Percentiles rank a stretch among this genome's conserved stretches.
Evolutionary conservation across 164 flowering plant genomes (phyloP).

Genomic region (Stephania yunnanensis): DNA sequence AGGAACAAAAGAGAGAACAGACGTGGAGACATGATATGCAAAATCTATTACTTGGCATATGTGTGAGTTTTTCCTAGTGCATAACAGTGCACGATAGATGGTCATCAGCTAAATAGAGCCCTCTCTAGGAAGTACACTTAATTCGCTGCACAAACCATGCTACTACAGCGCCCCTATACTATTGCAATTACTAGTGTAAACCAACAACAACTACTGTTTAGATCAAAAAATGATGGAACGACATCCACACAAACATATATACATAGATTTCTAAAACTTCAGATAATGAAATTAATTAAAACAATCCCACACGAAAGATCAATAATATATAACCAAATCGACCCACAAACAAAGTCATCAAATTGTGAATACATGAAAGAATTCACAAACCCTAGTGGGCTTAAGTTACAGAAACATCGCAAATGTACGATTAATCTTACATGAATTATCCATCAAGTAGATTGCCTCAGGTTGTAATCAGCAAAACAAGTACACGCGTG

Average conservation of each 20-base stretch:
- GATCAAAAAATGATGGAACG: slow-evolving; percentile 20
- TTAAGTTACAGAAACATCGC: too few relatives aligned
- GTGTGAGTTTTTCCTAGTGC: slow-evolving; percentile 16
- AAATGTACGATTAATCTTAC: too few relatives aligned
- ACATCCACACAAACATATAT: not conserved
- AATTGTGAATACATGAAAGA: not conserved
- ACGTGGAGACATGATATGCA: slow-evolving; percentile 14
- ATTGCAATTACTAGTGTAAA: not conserved
- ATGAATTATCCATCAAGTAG: not conserved
- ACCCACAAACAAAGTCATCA: not conserved
- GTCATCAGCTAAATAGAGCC: not conserved
- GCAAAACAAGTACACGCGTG: too few relatives aligned
- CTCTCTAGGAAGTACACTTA: not conserved
- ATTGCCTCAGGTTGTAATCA: too few relatives aligned
- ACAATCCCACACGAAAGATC: not conserved
- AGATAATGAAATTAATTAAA: not conserved
- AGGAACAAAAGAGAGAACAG: slow-evolving; percentile 8
- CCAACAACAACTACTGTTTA: slow-evolving; percentile 17
- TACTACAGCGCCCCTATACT: too few relatives aligned
- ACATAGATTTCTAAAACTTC: not conserved
- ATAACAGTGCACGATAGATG: slow-evolving; percentile 6
- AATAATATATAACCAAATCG: not conserved
- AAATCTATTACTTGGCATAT: slow-evolving; percentile 12
- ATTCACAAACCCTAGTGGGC: not conserved
- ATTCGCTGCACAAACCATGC: slow-evolving; percentile 5